Percentiles rank a stretch among this genome's conserved stretches.
phyloP scores from a whole-genome alignment of 2,329 filamentous ascomycete species.

The Pseudodiploospora longispora region DNA sequence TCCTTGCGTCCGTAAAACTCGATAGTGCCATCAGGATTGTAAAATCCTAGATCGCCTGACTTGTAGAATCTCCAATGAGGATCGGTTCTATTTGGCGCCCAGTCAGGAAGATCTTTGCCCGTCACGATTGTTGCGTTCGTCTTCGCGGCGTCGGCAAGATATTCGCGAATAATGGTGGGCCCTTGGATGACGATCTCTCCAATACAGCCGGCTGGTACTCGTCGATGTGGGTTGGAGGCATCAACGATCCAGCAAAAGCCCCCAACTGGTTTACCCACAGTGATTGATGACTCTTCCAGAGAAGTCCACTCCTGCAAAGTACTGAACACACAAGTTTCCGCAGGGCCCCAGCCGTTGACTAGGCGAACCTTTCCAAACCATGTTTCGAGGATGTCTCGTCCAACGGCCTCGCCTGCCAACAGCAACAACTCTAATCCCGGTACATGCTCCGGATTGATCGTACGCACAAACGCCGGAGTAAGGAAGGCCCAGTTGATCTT shows the following conservation, averaged over 20 bases:
- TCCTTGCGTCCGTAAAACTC: conserved; percentile 46
- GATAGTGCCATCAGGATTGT: conserved; percentile 32
- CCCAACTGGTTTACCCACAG: conserved; percentile 3
- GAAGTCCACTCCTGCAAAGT: conserved; percentile 2
- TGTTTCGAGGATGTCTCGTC: background rate
- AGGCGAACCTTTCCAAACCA: conserved; percentile 8
- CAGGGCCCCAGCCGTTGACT: conserved; percentile 12
- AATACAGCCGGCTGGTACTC: conserved; percentile 21
- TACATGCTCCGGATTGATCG: conserved; percentile 8
- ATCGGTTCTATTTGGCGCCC: background rate
- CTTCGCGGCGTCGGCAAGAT: conserved; percentile 38
- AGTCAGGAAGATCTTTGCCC: conserved; percentile 3
- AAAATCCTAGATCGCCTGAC: conserved; percentile 40
- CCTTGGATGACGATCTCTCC: conserved; percentile 33
- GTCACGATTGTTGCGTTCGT: conserved; percentile 34
- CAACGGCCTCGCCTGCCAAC: conserved; percentile 11
- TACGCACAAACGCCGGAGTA: conserved; percentile 9
- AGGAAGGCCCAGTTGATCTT: conserved; percentile 4
- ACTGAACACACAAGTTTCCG: conserved; percentile 8
- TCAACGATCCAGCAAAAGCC: conserved; percentile 9
- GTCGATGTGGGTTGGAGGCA: conserved; percentile 7
- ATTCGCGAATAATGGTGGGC: conserved; percentile 39
- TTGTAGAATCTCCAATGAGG: conserved; percentile 27
- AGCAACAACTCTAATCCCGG: conserved; percentile 7
- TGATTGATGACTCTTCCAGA: conserved; percentile 1